Evolutionary conservation across 2,329 filamentous ascomycete genomes (phyloP).

Genomic region (Penicillium olsonii): DNA sequence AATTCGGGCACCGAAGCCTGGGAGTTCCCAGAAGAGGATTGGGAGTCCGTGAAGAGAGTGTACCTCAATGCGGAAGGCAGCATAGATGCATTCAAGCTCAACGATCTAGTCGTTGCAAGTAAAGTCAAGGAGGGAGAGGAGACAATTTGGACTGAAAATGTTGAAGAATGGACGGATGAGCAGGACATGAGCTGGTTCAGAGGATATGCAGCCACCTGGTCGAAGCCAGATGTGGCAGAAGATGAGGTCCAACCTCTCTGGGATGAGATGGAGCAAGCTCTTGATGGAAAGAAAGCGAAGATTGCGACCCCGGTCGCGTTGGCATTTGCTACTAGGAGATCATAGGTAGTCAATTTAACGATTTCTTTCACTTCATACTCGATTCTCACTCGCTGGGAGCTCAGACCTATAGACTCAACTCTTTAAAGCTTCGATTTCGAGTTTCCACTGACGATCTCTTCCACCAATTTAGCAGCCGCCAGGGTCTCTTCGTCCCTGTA

Average conservation of each 20-base stretch:
- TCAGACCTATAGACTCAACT: background rate
- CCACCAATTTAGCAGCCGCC: constrained; percentile 32
- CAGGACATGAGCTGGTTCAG: constrained; percentile 7
- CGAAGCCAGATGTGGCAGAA: constrained; percentile 2
- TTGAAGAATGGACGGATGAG: constrained; percentile 4
- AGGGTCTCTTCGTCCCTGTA: constrained; percentile 57
- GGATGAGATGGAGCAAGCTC: constrained; percentile 5
- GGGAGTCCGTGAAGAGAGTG: constrained; percentile 1
- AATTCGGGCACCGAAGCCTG: constrained; percentile 2
- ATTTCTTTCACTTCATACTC: background rate
- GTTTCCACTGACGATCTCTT: constrained; percentile 17
- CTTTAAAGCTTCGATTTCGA: constrained; percentile 5
- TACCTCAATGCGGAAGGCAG: constrained; percentile 4
- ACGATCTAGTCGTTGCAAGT: constrained; percentile 1
- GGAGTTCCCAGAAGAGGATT: background rate
- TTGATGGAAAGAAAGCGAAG: constrained; percentile 6
- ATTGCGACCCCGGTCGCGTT: constrained; percentile 4
- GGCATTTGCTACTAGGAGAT: constrained; percentile 6
- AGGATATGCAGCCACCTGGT: constrained; percentile 6
- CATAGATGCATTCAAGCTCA: constrained; percentile 4
- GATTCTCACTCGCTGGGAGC: background rate
- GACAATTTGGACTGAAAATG: constrained; percentile 5
- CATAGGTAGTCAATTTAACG: background rate
- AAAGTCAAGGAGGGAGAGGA: constrained; percentile 2
- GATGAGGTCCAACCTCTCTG: constrained; percentile 1